Base-by-base conservation (phyloP, 2,329 filamentous ascomycete species). In the Alternaria longipes region DNA sequence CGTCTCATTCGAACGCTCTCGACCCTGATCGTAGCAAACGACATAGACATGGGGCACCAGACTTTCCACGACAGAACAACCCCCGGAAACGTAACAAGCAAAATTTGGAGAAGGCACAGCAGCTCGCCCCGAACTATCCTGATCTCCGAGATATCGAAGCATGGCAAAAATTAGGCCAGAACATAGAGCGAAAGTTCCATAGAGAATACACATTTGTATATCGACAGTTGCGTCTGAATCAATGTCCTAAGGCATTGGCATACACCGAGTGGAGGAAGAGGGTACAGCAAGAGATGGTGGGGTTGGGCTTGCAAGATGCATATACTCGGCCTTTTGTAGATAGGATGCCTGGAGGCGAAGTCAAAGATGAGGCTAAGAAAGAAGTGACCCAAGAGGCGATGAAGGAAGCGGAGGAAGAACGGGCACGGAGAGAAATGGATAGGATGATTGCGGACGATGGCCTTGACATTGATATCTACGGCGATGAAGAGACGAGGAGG, bases 391-490 rank as follows among this genome's bases (percentile, higher is more conserved):
- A 50, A 38, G 8, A n/a, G n/a, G 4, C 20, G 40, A 16, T 24
- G 3, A 16, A 3, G 22, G 34, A 12, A 14, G 22, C n/a, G 16
- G 24, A 22, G 20, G 18, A 38, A 14, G 53, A 42, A 32, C 32
- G 30, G 42, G 30, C 14, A 18, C 8, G 3, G 26, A 16, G 5
- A 18, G 36, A 47, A 8, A n/a, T 46, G 7, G 32, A 54, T 12
- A 34, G n/a, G n/a, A 41, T n/a, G 40, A 5, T 46, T 12, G 49
- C 51, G 20, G 42, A 59, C 8, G 56, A 47, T 12, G 56, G 22
- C 2, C 40, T 59, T 59, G 49, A 59, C 40, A 54, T 54, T 34
- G 56, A 59, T 8, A 54, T 59, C 26, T 59, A 41, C 36, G 56
- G 49, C 3, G 56, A 59, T 24, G 49, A 59, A 11, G 56, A 54